Percentiles rank a stretch among this genome's conserved stretches.
These are phyloP conservation scores for Aspergillus affinis DNA, from an alignment of 495 filamentous ascomycete genomes.

Conservation along the genomic window DNA sequence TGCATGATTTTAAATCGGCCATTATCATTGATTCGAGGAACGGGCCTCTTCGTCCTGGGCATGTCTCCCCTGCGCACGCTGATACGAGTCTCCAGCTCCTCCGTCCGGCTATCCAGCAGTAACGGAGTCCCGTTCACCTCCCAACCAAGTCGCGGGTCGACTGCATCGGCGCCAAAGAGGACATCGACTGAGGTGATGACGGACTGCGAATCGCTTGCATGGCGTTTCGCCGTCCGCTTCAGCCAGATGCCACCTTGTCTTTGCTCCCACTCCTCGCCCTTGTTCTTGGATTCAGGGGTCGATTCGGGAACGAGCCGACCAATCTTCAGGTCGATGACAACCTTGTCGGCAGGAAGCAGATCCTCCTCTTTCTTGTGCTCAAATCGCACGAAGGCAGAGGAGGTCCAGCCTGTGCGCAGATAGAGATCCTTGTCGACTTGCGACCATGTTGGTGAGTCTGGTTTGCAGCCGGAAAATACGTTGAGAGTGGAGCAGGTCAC, in stretches of 20 bases:
- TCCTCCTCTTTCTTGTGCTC: slow-evolving; percentile 89
- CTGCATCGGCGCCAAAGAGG: slow-evolving; percentile 89
- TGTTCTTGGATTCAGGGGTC: slow-evolving; percentile 54
- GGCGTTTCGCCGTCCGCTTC: slow-evolving; percentile 70
- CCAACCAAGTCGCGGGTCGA: slow-evolving; percentile 85
- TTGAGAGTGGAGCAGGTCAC: slow-evolving; percentile 73
- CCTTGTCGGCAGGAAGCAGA: slow-evolving; percentile 67
- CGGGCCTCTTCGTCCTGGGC: slow-evolving; percentile 57
- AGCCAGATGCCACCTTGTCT: slow-evolving; percentile 83
- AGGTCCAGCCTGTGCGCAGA: slow-evolving; percentile 68
- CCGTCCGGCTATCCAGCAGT: slow-evolving; percentile 60
- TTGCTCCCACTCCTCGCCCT: slow-evolving; percentile 75
- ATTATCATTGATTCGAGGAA: slow-evolving; percentile 76
- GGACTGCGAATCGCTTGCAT: slow-evolving; percentile 74
- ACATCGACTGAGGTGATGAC: slow-evolving; percentile 86
- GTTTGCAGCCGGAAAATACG: slow-evolving; percentile 73
- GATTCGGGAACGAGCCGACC: slow-evolving; percentile 68
- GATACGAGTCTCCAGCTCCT: slow-evolving; percentile 65
- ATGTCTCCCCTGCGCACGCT: slow-evolving; percentile 72
- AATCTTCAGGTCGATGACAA: slow-evolving; percentile 82
- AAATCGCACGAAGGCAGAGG: slow-evolving; percentile 80
- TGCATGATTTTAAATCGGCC: slow-evolving; percentile 99
- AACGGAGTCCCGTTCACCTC: slow-evolving; percentile 68
- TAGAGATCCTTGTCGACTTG: slow-evolving; percentile 92
- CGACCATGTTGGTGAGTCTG: slow-evolving; percentile 75